A percentile compares a stretch with the other conserved stretches of the same genome.
phyloP scores from a whole-genome alignment of 805 yeast genomes.

The Ogataea henricii region DNA sequence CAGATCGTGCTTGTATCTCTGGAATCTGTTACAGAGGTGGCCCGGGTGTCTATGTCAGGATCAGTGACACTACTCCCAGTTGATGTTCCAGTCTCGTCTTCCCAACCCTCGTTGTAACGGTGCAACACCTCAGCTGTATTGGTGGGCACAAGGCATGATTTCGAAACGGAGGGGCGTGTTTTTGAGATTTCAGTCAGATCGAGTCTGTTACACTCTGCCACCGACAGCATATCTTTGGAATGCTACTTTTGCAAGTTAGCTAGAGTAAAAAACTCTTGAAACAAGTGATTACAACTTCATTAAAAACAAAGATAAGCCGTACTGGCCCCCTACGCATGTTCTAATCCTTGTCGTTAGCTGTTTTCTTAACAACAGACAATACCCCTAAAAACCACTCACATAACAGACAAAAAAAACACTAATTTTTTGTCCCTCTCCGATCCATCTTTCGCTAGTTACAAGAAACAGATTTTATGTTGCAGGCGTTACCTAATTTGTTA shows the following conservation, averaged over 20 bases:
- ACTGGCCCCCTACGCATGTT: background rate
- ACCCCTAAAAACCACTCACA: background rate
- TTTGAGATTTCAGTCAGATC: background rate
- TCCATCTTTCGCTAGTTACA: background rate
- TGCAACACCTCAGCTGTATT: background rate
- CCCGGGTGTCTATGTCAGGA: background rate
- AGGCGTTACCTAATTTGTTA: background rate
- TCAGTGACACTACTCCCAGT: background rate
- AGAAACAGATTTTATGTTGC: constrained; percentile 2
- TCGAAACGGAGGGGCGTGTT: background rate
- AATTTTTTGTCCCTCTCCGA: background rate
- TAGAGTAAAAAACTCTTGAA: no score
- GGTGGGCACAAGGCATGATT: background rate
- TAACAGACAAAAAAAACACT: background rate
- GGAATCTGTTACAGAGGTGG: background rate
- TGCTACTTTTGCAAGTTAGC: no score
- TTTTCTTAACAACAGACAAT: background rate
- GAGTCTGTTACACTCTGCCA: background rate
- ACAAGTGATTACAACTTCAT: background rate
- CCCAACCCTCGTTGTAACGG: background rate
- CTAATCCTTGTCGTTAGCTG: background rate
- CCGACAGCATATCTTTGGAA: constrained; percentile 1
- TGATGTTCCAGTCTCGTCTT: background rate
- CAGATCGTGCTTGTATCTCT: background rate
- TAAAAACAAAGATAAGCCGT: no score